Conservation (phyloP, 1,139 yeast species). For the Keqinozyma sinolaborantium region DNA sequence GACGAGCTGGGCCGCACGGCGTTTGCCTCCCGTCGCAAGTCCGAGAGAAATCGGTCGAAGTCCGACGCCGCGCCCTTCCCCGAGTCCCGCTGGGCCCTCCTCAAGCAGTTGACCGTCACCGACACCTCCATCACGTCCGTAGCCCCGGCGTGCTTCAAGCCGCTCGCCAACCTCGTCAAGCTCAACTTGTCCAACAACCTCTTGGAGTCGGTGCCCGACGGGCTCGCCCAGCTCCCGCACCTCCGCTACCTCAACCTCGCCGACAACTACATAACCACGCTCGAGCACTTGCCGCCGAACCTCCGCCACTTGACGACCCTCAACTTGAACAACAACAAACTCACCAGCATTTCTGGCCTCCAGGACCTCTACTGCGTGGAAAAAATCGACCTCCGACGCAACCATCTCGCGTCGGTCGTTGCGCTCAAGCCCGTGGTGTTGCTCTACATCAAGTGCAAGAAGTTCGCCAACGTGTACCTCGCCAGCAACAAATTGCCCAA, state of each 20-base stretch:
- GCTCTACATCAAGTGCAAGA: constrained; percentile 29
- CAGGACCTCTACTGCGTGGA: constrained; percentile 45
- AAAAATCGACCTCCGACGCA: constrained; percentile 57
- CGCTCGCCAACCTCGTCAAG: constrained; percentile 48
- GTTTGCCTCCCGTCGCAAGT: constrained; percentile 11
- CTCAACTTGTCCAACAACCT: constrained; percentile 56
- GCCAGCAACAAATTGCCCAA: constrained; percentile 46
- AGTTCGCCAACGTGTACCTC: constrained; percentile 33
- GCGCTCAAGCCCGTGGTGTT: constrained; percentile 34
- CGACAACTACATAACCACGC: constrained; percentile 45
- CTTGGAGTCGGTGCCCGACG: constrained; percentile 48
- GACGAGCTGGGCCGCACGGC: constrained; percentile 49
- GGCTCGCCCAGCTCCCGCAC: constrained; percentile 45
- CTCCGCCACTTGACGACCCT: constrained; percentile 45
- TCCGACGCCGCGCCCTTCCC: constrained; percentile 19
- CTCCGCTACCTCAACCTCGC: constrained; percentile 56
- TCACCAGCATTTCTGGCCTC: constrained; percentile 44
- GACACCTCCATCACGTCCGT: constrained; percentile 52
- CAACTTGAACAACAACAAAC: constrained; percentile 52
- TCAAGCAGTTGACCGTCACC: constrained; percentile 55
- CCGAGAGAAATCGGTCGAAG: constrained; percentile 8
- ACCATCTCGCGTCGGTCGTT: constrained; percentile 31
- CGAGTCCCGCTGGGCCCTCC: constrained; percentile 48
- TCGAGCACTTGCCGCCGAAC: constrained; percentile 36
- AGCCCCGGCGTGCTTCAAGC: constrained; percentile 44